phyloP scores from a whole-genome alignment of 257 asterid genomes.

The Nicotiana sylvestris region DNA sequence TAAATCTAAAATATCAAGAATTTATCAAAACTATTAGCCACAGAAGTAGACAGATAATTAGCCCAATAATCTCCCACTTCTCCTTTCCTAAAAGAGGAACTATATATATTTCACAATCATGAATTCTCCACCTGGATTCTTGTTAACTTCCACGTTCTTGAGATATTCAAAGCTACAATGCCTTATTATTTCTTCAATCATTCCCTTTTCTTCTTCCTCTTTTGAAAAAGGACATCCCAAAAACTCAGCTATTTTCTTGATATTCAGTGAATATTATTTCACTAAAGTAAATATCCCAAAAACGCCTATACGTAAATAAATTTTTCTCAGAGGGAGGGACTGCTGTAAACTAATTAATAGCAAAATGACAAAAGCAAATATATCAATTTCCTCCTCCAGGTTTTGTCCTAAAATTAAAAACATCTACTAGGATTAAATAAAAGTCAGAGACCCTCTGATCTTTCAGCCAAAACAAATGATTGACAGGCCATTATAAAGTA shows the following conservation, averaged over 20 bases:
- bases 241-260: constrained; percentile 1
- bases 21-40: constrained; percentile 9
- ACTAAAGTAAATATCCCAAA: too few species aligned
- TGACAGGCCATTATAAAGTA: neutral
- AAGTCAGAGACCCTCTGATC: neutral
- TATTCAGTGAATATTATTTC: too few species aligned
- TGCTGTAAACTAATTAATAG: neutral
- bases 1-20: neutral
- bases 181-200: constrained; percentile 1
- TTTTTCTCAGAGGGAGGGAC: neutral
- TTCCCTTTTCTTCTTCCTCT: neutral
- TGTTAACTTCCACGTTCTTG: constrained; percentile 11
- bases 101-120: neutral
- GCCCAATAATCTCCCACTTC: constrained; percentile 19
- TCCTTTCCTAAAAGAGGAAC: neutral
- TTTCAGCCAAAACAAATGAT: neutral
- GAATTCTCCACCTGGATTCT: neutral
- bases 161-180: constrained; percentile 4
- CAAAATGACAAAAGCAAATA: neutral
- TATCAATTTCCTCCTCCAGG: neutral
- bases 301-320: too few species aligned
- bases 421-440: neutral
- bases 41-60: constrained; percentile 9
- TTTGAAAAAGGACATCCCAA: neutral
- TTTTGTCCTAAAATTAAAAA: neutral